Percentiles rank a stretch among this genome's conserved stretches.
These are phyloP conservation scores for Nakaseomyces kungkrabaensis DNA, from an alignment of 1,139 yeast species.

Conservation along the genomic window DNA sequence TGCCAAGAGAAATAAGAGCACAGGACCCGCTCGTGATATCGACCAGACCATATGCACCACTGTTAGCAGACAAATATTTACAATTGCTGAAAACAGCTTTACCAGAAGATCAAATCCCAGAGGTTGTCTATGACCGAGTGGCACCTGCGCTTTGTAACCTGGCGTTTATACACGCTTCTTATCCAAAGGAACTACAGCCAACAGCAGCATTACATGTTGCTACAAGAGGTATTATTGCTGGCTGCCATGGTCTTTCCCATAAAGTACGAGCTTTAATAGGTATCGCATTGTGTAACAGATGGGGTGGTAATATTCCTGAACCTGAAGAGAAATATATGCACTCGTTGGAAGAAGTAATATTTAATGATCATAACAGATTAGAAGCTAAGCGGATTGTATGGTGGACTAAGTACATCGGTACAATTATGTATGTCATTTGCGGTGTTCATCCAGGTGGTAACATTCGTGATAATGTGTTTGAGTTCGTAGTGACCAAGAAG, in stretches of 20 bases:
- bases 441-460: conserved; percentile 71
- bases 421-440: conserved; percentile 60
- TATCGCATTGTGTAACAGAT: conserved; percentile 57
- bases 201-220: conserved; percentile 58
- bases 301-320: conserved; percentile 67
- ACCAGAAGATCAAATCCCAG: conserved; percentile 44
- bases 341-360: conserved; percentile 36
- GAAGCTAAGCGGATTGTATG: conserved; percentile 39
- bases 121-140: conserved; percentile 44
- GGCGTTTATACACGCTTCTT: conserved; percentile 61
- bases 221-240: conserved; percentile 57
- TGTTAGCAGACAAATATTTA: conserved; percentile 43
- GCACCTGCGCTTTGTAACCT: conserved; percentile 59
- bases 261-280: conserved; percentile 57
- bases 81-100: conserved; percentile 42
- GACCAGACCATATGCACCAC: conserved; percentile 55
- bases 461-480: conserved; percentile 46
- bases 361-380: conserved; percentile 37
- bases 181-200: conserved; percentile 64
- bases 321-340: conserved; percentile 37
- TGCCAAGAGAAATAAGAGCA: conserved; percentile 43
- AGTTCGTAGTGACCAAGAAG: conserved; percentile 30
- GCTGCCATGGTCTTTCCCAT: conserved; percentile 60
- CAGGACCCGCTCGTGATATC: conserved; percentile 59
- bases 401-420: conserved; percentile 62